Conservation (phyloP, 1,139 yeast species). For the Blastobotrys apis region DNA sequence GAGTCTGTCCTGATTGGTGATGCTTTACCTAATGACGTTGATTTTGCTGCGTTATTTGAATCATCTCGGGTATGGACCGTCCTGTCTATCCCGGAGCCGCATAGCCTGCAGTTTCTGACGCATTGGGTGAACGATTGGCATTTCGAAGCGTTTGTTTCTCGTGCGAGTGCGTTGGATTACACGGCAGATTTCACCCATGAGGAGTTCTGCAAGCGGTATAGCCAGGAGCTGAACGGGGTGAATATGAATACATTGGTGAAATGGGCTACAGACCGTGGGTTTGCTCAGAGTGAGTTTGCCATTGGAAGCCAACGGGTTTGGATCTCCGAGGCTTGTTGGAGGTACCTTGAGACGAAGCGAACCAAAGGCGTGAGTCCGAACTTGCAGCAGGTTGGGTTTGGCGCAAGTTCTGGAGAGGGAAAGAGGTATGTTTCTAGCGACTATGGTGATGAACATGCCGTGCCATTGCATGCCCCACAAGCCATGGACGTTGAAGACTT, state of each 20-base stretch:
- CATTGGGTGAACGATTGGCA: slow-evolving; percentile 6
- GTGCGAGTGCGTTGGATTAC: slow-evolving; percentile 26
- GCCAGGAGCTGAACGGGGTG: slow-evolving; percentile 25
- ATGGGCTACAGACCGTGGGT: slow-evolving; percentile 33
- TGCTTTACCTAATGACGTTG: slow-evolving; percentile 8
- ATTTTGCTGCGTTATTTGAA: slow-evolving; percentile 12
- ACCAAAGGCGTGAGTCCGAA: slow-evolving; percentile 1
- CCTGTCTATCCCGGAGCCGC: slow-evolving; percentile 19
- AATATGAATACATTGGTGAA: slow-evolving; percentile 19
- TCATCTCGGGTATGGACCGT: slow-evolving; percentile 33
- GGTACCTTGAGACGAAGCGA: slow-evolving; percentile 31
- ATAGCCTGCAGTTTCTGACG: slow-evolving; percentile 30
- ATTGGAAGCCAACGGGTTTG: slow-evolving; percentile 34
- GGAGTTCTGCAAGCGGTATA: slow-evolving; percentile 34
- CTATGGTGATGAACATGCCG: slow-evolving; percentile 13
- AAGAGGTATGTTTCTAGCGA: slow-evolving; percentile 10
- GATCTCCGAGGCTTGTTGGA: slow-evolving; percentile 36
- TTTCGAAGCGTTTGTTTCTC: slow-evolving; percentile 10
- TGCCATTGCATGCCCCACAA: too few species aligned
- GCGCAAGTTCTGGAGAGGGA: slow-evolving; percentile 1
- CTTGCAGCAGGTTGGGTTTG: background rate
- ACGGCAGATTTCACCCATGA: slow-evolving; percentile 36
- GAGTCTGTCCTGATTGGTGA: slow-evolving; percentile 9
- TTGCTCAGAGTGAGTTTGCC: slow-evolving; percentile 32
- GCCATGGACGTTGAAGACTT: too few species aligned